phyloP scores from a whole-genome alignment of 768 basidiomycete genomes.

The Pleurotus sapidus region DNA sequence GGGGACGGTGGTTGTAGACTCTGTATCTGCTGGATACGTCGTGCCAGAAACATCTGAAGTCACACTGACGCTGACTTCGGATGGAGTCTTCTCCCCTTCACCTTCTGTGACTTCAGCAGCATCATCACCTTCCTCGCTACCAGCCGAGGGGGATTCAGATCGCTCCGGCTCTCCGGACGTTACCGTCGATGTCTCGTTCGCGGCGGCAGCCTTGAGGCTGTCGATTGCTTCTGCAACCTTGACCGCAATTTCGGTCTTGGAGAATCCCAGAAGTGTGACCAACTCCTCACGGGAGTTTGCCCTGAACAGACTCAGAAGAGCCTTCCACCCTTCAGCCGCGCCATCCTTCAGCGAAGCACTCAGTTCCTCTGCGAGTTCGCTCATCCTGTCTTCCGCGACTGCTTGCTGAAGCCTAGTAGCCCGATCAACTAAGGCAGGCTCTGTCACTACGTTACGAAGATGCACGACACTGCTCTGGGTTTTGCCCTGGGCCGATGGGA shows the following conservation, averaged over 20 bases:
- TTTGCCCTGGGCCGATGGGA: constrained; percentile 71
- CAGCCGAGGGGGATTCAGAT: constrained; percentile 34
- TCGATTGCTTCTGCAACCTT: constrained; percentile 83
- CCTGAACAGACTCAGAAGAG: constrained; percentile 83
- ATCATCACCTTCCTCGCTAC: constrained; percentile 33
- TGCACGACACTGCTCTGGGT: constrained; percentile 83
- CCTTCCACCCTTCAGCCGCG: constrained; percentile 72
- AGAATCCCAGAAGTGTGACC: constrained; percentile 88
- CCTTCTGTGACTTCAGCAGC: constrained; percentile 28
- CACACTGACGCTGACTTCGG: constrained; percentile 67
- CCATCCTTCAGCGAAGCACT: constrained; percentile 26
- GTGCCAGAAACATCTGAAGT: constrained; percentile 60
- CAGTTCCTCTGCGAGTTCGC: constrained; percentile 67
- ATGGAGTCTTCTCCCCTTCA: constrained; percentile 60
- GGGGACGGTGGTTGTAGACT: constrained; percentile 80
- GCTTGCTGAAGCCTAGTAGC: constrained; percentile 66
- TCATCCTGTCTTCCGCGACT: constrained; percentile 53
- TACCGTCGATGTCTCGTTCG: constrained; percentile 56
- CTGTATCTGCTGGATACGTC: constrained; percentile 59
- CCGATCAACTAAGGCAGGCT: constrained; percentile 69
- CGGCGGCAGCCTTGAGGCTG: constrained; percentile 53
- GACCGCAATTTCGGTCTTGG: constrained; percentile 77
- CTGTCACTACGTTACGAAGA: constrained; percentile 74
- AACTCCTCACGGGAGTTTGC: constrained; percentile 89
- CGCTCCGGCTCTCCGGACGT: constrained; percentile 81